Base-by-base conservation (phyloP, 176 grass and related monocot species). In the Chloris gayana region DNA sequence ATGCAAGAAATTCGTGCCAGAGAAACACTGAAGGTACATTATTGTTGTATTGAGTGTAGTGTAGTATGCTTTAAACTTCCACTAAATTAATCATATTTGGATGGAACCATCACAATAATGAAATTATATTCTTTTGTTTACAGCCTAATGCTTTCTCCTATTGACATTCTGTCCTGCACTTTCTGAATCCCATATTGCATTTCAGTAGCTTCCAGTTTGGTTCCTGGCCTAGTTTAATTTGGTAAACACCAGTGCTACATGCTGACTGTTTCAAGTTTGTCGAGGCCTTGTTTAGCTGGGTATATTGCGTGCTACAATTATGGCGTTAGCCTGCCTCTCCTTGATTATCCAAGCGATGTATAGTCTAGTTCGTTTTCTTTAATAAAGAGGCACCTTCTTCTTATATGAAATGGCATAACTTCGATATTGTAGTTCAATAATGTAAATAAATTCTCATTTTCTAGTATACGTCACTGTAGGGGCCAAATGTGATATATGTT, bases 1-100 rank as follows among this genome's bases (percentile, higher is more conserved):
- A 93, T 98, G 96, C 81, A 91, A 87, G 67, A 98, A 93, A 93
- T 98, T 65, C 86, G 79, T 32, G 86, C 72, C 64, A 95, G 87
- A 89, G 90, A 98, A 84, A 93, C 93, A 65, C 71, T 95, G 18
- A 91, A 89, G 82, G 96, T 98, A 45, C 70, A 33, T 13, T 80
- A 35, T 26, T 80, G 29, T 14, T 81, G 39, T 70, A 60, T 60
- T 73, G 57, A 34, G 22, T 73, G 22, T 24, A 34, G 22, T 73
- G 22, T 24, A 56, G 47, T 51, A 57, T 79, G 27, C 10, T 21
- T 38, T 31, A n/a, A 66, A 62, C 4, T 56, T 88, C 17, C 33
- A 67, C 41, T 38, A 64, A 64, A 58, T 70, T 19, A 71, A 69
- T 76, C 63, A 37, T 86, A 31, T 75, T 34, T 82, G 32, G 47